Evolutionary conservation across 1,284 basidiomycete species (phyloP).

Genomic region (Meripilus lineatus): DNA sequence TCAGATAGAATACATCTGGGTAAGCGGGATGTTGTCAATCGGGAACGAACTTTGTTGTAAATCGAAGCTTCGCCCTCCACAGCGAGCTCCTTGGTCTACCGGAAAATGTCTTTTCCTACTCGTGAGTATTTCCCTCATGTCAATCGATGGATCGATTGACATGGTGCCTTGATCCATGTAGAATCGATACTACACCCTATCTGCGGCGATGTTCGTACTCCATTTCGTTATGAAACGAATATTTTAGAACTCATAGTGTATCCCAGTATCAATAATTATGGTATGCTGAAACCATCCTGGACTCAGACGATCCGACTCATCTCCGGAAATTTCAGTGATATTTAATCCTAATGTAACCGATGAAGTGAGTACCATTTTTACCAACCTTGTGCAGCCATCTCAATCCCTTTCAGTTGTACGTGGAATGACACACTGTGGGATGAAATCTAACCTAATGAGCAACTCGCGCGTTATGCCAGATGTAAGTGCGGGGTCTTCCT

Average conservation of each 20-base stretch:
- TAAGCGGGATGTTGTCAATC: slow-evolving; percentile 23
- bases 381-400: too few relatives aligned
- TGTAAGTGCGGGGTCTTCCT: neutral
- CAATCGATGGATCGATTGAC: neutral
- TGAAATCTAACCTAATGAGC: too few relatives aligned
- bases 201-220: neutral
- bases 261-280: slow-evolving; percentile 3
- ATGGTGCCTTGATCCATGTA: neutral
- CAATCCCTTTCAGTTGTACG: too few relatives aligned
- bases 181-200: slow-evolving; percentile 9
- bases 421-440: too few relatives aligned
- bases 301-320: neutral
- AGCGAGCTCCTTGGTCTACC: slow-evolving; percentile 46
- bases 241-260: neutral
- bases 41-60: neutral
- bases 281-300: neutral
- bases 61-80: too few relatives aligned
- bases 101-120: slow-evolving; percentile 48
- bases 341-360: neutral
- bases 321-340: neutral
- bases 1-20: slow-evolving; percentile 52
- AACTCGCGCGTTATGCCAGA: neutral
- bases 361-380: neutral
- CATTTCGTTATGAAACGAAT: neutral
- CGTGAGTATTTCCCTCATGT: slow-evolving; percentile 27